These are phyloP conservation scores for Cyclotella atomus DNA, from an alignment of 108 stramenopile species.

Conservation along the genomic window DNA sequence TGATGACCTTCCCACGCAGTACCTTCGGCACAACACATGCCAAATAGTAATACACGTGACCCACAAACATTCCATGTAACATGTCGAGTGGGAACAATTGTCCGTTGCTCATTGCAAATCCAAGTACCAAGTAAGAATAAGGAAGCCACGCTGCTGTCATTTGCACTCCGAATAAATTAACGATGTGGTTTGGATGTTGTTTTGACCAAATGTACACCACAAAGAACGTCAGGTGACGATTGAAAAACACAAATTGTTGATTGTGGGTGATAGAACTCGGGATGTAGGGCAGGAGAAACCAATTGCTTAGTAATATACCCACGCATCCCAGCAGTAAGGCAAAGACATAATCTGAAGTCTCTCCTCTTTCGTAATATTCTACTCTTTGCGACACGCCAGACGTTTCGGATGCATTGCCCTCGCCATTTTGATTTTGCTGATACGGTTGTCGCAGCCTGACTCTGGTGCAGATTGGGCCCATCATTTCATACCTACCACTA, in stretches of 20 bases:
- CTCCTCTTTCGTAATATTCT: constrained; percentile 34
- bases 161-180: constrained; percentile 32
- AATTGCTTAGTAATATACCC: constrained; percentile 32
- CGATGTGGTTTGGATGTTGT: constrained; percentile 31
- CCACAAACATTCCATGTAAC: constrained; percentile 56
- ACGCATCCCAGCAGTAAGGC: constrained; percentile 28
- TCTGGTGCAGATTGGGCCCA: constrained; percentile 47
- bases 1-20: constrained; percentile 27
- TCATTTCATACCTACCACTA: constrained; percentile 35
- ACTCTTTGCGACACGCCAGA: neutral
- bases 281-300: constrained; percentile 22
- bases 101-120: constrained; percentile 41
- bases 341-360: constrained; percentile 33
- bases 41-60: constrained; percentile 55
- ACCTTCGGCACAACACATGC: constrained; percentile 50
- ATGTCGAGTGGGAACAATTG: constrained; percentile 40
- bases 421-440: neutral
- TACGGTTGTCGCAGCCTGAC: neutral
- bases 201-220: constrained; percentile 46
- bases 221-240: constrained; percentile 34
- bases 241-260: constrained; percentile 24
- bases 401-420: neutral
- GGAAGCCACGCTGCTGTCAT: constrained; percentile 39
- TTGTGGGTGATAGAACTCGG: constrained; percentile 3
- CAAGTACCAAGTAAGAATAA: constrained; percentile 31